Base-by-base conservation (phyloP, 768 basidiomycete genomes). In the Amylocystis lapponica region DNA sequence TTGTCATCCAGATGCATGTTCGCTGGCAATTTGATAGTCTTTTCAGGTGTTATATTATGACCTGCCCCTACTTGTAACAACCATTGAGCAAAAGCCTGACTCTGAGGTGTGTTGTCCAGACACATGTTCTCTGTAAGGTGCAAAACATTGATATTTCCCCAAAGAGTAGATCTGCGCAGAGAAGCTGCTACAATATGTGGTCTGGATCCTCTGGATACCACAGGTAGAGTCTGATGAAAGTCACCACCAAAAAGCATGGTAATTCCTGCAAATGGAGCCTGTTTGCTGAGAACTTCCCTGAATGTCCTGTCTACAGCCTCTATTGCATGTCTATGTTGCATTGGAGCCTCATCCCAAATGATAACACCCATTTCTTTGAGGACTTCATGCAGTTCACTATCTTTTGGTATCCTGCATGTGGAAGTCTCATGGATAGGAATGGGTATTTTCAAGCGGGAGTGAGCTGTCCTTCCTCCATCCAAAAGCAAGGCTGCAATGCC, bases 381-480 rank as follows among this genome's bases (percentile, higher is more conserved):
- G 3, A 77, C 49, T 3, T 64, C 58, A 23, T 65, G 65, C 0
- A 48, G 44, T 2, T n/a, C n/a, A 34, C 45, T 44, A 19, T 65
- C 43, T 39, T 70, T 48, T 2, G 13, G 27, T 27, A 75, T 64
- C 10, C 17, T 46, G 51, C 70, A 74, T 1, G 46, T 30, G 1
- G 62, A 64, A 2, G 41, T 33, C 3, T 63, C 59, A 53, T 45
- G 22, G 6, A 61, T 45, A 5, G 63, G 54, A 26, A 75, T 61
- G 1, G 73, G 75, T 30, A 75, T 72, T 42, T 71, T 69, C 59
- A 77, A 76, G 7, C 49, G 51, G 0, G 70, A 75, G 47, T 78
- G 71, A 0, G 71, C 61, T 19, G 76, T 78, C 2, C 64, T 53
- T 1, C 74, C 75, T 34, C 69, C 66, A 8, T 38, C 45, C 1